Evolutionary conservation across 441 rosid genomes (phyloP).

Genomic region (Aquilaria agallochum): DNA sequence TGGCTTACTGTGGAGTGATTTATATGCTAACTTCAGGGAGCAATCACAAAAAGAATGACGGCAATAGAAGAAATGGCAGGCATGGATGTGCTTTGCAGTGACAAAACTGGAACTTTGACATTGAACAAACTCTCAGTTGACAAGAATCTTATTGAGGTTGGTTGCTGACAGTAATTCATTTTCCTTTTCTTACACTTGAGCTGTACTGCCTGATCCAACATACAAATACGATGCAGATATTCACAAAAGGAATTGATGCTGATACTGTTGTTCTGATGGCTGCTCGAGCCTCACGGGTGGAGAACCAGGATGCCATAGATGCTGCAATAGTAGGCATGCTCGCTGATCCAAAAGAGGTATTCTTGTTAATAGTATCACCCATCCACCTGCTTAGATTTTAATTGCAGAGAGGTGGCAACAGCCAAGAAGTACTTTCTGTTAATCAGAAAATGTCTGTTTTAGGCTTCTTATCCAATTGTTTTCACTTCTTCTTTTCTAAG

Average conservation of each 20-base stretch:
- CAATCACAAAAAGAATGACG: constrained; percentile 38
- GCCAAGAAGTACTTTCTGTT: neutral
- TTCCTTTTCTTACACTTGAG: neutral
- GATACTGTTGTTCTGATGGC: constrained; percentile 46
- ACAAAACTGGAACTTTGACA: constrained; percentile 36
- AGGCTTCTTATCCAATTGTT: neutral
- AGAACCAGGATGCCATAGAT: constrained; percentile 53
- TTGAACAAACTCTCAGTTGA: constrained; percentile 35
- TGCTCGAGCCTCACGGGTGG: constrained; percentile 44
- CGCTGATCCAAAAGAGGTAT: constrained; percentile 60
- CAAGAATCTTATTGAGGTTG: constrained; percentile 34
- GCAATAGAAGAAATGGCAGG: constrained; percentile 43
- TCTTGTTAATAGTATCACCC: neutral
- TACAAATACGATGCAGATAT: constrained; percentile 18
- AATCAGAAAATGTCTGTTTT: neutral
- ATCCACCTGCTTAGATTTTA: neutral
- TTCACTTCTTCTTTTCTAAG: constrained; percentile 9
- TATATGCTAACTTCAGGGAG: constrained; percentile 21
- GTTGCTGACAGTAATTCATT: constrained; percentile 2
- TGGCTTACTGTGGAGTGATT: neutral
- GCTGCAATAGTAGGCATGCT: constrained; percentile 49
- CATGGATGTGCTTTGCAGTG: constrained; percentile 40
- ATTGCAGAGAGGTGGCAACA: neutral
- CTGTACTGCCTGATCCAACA: neutral
- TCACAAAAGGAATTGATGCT: constrained; percentile 37